Percentiles rank a stretch among this genome's conserved stretches.
Evolutionary conservation across 805 yeast genomes (phyloP).

Genomic region (Saccharomycopsis javanensis): DNA sequence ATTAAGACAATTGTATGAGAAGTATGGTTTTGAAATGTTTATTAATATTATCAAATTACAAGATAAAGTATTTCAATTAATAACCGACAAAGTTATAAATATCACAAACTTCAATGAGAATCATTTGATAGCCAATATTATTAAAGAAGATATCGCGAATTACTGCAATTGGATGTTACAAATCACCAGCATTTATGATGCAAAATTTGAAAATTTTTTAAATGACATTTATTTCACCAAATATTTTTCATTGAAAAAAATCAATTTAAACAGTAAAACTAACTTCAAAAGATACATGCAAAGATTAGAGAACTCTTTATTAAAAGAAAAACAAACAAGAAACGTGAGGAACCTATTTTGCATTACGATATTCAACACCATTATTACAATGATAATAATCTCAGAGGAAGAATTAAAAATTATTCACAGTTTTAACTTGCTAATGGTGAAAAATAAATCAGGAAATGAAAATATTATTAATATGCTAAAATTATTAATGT

Average conservation of each 20-base stretch:
- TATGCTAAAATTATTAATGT: conserved; percentile 4
- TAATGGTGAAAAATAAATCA: background rate
- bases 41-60: background rate
- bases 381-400: background rate
- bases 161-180: background rate
- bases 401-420: background rate
- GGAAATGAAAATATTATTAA: background rate
- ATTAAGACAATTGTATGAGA: background rate
- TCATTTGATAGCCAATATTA: background rate
- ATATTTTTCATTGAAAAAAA: background rate
- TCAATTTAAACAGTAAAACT: background rate
- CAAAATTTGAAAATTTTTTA: background rate
- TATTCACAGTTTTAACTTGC: background rate
- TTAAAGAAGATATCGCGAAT: background rate
- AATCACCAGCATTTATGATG: background rate
- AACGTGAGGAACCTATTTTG: background rate
- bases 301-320: background rate
- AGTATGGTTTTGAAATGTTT: background rate
- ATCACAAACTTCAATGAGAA: background rate
- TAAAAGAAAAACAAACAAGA: background rate
- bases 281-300: background rate
- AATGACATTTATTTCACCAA: background rate
- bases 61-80: background rate
- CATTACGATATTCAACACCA: background rate
- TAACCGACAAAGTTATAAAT: background rate